Evolutionary conservation across 23 red algal species (phyloP).

Genomic region (Gracilaria vermiculophylla): DNA sequence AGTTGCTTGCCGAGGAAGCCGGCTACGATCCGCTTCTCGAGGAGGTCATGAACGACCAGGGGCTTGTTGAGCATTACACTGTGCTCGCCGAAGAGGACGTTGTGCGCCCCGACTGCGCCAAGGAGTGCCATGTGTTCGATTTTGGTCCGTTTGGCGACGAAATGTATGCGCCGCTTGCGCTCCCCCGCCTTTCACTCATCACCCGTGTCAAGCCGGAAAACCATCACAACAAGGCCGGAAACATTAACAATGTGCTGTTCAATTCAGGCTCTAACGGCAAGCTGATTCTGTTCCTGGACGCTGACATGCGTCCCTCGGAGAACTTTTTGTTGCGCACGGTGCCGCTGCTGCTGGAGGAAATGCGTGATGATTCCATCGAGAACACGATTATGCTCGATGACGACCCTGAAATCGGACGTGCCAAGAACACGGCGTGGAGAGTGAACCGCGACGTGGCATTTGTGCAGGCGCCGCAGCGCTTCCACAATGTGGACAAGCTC

Average conservation of each 20-base stretch:
- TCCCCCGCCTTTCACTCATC: slow-evolving; percentile 64
- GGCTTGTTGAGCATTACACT: slow-evolving; percentile 68
- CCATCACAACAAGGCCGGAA: slow-evolving; percentile 80
- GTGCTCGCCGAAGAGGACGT: slow-evolving; percentile 62
- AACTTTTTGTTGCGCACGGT: slow-evolving; percentile 69
- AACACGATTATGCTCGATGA: slow-evolving; percentile 37
- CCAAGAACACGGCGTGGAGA: slow-evolving; percentile 64
- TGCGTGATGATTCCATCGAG: slow-evolving; percentile 56
- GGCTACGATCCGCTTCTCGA: slow-evolving; percentile 76
- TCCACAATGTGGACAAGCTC: slow-evolving; percentile 56
- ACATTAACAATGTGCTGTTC: slow-evolving; percentile 81
- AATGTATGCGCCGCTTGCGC: slow-evolving; percentile 60
- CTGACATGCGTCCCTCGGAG: slow-evolving; percentile 65
- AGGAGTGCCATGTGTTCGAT: slow-evolving; percentile 61
- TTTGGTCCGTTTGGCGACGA: slow-evolving; percentile 76
- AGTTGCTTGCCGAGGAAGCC: slow-evolving; percentile 62
- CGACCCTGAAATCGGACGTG: slow-evolving; percentile 72
- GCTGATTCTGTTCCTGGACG: slow-evolving; percentile 75
- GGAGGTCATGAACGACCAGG: slow-evolving; percentile 75
- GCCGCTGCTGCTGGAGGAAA: slow-evolving; percentile 66
- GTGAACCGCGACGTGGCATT: slow-evolving; percentile 77
- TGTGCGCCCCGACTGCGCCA: slow-evolving; percentile 51
- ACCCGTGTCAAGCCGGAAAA: slow-evolving; percentile 70
- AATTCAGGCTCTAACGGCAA: slow-evolving; percentile 64
- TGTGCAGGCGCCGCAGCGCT: slow-evolving; percentile 68